Evolutionary conservation across 441 rosid species (phyloP).

Genomic region (Aleurites moluccanus): DNA sequence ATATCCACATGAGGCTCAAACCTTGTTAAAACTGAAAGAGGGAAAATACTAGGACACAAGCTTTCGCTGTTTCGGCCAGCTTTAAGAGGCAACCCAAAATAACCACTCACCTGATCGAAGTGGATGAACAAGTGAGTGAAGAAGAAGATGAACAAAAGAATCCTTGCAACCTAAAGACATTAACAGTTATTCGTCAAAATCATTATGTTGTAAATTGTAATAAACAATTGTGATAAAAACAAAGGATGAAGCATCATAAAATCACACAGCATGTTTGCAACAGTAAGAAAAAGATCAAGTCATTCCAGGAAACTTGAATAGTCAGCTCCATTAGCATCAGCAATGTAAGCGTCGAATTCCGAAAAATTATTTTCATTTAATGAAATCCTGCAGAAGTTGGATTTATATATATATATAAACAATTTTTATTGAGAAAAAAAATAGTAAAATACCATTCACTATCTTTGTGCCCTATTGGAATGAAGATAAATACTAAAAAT

Average conservation of each 20-base stretch:
- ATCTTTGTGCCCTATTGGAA: background rate
- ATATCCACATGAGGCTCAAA: background rate
- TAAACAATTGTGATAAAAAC: conserved; percentile 1
- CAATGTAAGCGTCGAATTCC: background rate
- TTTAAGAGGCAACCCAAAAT: background rate
- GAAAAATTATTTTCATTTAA: background rate
- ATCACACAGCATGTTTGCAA: background rate
- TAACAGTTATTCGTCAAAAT: conserved; percentile 13
- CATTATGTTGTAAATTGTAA: background rate
- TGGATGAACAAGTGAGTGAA: conserved; percentile 57
- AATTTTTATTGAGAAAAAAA: background rate
- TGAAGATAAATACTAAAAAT: background rate
- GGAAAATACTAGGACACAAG: background rate
- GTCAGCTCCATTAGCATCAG: background rate
- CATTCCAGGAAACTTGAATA: background rate
- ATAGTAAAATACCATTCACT: background rate
- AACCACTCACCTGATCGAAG: conserved; percentile 64
- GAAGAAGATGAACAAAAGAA: conserved; percentile 64
- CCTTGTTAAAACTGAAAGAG: background rate
- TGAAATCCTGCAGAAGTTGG: background rate
- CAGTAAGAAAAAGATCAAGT: background rate
- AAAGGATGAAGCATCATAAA: background rate
- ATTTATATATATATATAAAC: background rate
- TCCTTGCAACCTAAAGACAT: conserved; percentile 63
- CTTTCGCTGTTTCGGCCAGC: background rate